Base-by-base conservation (phyloP, 208 protist species). In the Acanthamoeba lenticulata region DNA sequence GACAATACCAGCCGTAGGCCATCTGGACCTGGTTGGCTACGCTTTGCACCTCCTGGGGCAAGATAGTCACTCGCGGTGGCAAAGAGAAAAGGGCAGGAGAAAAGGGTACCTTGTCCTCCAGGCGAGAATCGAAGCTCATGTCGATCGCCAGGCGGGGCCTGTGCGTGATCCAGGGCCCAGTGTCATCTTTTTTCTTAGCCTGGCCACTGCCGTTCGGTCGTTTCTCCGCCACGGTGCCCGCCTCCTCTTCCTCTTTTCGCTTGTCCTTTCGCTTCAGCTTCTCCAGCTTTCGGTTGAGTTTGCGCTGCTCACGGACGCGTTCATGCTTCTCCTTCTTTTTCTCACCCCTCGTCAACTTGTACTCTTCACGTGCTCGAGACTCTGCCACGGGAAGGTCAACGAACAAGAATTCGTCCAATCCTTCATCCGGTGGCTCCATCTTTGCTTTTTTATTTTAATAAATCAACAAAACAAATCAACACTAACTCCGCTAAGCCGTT, bases 11-110 rank as follows among this genome's bases (percentile, higher is more conserved):
- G n/a, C 86, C 86, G 38, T 92, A 92, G 55, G 40, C 45, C 47
- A 92, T 74, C 40, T 92, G 47, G 24, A 92, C 44, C 36, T 92
- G 86, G 60, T 92, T 67, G 38, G 86, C 86, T 34, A 92, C 86
- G 27, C 86, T 92, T 15, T 52, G 86, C 36, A 92, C 86, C 44
- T 92, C 86, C 86, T 92, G 29, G 19, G 9, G 21, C 13, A 27
- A 13, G 21, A 45, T n/a, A 42, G 29, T 45, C 24, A 89, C 13
- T 38, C 27, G 47, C 24, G 19, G 79, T 29, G 32, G 27, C 24
- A 81, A 34, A 81, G 36, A 81, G 36, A 81, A 27, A 40, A 19
- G 36, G 27, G 69, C 13, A 27, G 27, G 69, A 81, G 29, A 19
- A 81, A 57, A 32, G n/a, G 9, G 32, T 1, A 92, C 86, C 60